phyloP scores from a whole-genome alignment of 1,284 basidiomycete species.

The Apiotrichum domesticum region DNA sequence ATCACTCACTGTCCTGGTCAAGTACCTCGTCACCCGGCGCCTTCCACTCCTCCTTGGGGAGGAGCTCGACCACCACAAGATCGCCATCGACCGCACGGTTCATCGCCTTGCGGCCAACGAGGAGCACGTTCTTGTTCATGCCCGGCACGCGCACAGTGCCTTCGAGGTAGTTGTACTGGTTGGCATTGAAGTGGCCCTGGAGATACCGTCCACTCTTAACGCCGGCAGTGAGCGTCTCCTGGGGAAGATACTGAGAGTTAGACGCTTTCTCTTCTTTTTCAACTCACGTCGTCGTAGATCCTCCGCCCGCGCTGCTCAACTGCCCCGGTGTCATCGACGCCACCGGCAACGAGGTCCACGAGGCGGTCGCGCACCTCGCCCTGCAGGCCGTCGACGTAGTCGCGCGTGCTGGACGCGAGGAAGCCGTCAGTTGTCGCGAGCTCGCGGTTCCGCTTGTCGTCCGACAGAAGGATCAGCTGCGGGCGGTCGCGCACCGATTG shows the following conservation, averaged over 20 bases:
- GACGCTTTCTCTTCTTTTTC: neutral
- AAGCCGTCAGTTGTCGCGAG: conserved; percentile 68
- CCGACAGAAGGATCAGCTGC: conserved; percentile 71
- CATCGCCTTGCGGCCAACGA: conserved; percentile 88
- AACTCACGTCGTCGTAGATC: conserved; percentile 68
- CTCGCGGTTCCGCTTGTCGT: conserved; percentile 78
- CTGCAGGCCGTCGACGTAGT: conserved; percentile 70
- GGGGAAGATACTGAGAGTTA: conserved; percentile 65
- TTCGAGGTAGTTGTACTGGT: conserved; percentile 94
- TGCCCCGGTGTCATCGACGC: conserved; percentile 52
- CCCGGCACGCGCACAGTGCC: conserved; percentile 72
- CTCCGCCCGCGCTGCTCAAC: conserved; percentile 50
- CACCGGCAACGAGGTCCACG: conserved; percentile 70
- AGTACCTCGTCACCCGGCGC: conserved; percentile 87
- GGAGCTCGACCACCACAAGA: conserved; percentile 82
- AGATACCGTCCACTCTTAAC: conserved; percentile 77
- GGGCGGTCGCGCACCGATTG: conserved; percentile 55
- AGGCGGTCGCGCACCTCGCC: conserved; percentile 54
- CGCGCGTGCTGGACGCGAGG: conserved; percentile 59
- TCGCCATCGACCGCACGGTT: conserved; percentile 94
- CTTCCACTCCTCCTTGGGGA: conserved; percentile 86
- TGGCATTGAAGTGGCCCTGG: conserved; percentile 93
- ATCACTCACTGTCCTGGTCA: conserved; percentile 70
- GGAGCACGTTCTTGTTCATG: conserved; percentile 70
- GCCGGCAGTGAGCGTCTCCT: conserved; percentile 68